Percentiles rank a stretch among this genome's conserved stretches.
Conservation (phyloP, 768 basidiomycete genomes). For the Mycena metata region DNA sequence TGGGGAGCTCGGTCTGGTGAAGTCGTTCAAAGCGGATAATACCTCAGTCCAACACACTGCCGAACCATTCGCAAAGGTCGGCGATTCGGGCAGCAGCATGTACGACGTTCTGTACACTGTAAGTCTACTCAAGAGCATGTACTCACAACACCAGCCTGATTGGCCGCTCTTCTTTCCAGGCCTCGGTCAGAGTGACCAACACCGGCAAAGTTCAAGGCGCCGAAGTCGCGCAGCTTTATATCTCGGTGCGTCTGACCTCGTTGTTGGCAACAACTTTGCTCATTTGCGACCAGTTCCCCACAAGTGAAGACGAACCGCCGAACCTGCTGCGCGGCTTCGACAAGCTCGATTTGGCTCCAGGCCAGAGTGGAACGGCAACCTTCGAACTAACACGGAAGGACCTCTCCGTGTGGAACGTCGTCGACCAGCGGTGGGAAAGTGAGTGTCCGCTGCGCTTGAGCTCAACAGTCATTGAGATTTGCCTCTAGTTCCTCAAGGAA, state of each 20-base stretch:
- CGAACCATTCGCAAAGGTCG: constrained; percentile 11
- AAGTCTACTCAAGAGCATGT: neutral
- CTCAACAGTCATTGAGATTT: neutral
- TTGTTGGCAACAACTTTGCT: neutral
- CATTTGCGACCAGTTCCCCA: constrained; percentile 16
- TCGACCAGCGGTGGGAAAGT: constrained; percentile 23
- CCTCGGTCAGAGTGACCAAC: constrained; percentile 19
- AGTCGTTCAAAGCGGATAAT: constrained; percentile 19
- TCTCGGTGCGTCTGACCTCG: neutral
- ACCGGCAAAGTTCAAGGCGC: constrained; percentile 17
- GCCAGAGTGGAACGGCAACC: constrained; percentile 5
- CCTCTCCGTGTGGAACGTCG: constrained; percentile 22
- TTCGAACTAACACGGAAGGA: constrained; percentile 31
- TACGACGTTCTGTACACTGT: constrained; percentile 29
- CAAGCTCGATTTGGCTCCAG: constrained; percentile 26
- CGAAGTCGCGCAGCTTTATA: constrained; percentile 26
- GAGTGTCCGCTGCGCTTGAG: neutral
- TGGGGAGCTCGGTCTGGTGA: constrained; percentile 13
- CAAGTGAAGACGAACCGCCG: constrained; percentile 21
- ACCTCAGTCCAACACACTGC: constrained; percentile 27
- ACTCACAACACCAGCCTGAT: too few species aligned
- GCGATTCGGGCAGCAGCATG: constrained; percentile 16
- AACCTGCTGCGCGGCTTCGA: constrained; percentile 27
- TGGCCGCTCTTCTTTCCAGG: neutral
- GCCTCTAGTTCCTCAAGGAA: constrained; percentile 15